phyloP scores from a whole-genome alignment of 139 green algal species.

The Bryopsis sp. region DNA sequence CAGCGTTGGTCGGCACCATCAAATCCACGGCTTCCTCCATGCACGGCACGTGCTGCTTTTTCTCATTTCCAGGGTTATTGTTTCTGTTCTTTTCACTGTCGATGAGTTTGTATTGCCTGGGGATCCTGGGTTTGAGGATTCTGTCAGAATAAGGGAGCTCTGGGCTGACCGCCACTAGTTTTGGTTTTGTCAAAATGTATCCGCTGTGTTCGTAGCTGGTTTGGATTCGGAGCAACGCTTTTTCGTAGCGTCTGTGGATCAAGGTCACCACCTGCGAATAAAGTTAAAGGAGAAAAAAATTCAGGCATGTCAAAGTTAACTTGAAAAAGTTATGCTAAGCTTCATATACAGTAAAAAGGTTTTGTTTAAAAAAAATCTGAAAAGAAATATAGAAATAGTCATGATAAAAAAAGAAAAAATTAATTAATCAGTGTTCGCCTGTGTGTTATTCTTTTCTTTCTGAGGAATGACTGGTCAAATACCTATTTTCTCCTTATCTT shows the following conservation, averaged over 20 bases:
- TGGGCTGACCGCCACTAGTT: conserved; percentile 19
- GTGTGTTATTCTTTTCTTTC: too few relatives aligned
- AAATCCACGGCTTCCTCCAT: conserved; percentile 23
- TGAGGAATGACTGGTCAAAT: too few relatives aligned
- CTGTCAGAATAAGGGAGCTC: neutral
- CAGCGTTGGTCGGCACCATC: conserved; percentile 30
- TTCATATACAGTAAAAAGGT: neutral
- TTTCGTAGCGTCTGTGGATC: conserved; percentile 35
- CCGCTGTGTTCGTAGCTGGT: conserved; percentile 31
- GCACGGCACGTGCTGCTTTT: conserved; percentile 6
- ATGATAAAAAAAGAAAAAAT: too few relatives aligned
- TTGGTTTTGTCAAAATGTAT: conserved; percentile 20
- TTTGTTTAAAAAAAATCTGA: conserved; percentile 3
- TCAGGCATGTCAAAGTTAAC: neutral
- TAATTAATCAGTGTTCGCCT: too few relatives aligned
- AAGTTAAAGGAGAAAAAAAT: neutral
- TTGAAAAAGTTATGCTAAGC: neutral
- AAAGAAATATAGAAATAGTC: conserved; percentile 19
- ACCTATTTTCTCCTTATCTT: too few relatives aligned
- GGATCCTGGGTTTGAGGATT: conserved; percentile 28
- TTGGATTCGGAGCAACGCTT: conserved; percentile 26
- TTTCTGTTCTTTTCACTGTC: too few relatives aligned
- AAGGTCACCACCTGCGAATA: conserved; percentile 29
- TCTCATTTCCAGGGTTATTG: neutral
- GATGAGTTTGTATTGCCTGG: conserved; percentile 23